A percentile compares a stretch with the other conserved stretches of the same genome.
Conservation (phyloP, 805 yeast genomes). For the Debaryomyces tyrocola region DNA sequence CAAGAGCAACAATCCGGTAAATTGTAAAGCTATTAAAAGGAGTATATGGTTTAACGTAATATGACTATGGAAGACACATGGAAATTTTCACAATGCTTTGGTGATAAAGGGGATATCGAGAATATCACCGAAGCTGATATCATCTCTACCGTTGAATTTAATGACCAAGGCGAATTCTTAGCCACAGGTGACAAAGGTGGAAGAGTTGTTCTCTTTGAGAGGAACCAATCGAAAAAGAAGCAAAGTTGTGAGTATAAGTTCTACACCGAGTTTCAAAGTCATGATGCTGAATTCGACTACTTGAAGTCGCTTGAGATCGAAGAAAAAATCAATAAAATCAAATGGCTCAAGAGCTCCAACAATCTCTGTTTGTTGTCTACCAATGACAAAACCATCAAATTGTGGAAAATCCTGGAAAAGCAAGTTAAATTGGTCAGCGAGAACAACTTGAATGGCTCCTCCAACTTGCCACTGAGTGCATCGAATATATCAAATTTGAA, state of each 20-base stretch:
- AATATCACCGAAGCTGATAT: slow-evolving; percentile 96
- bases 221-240: slow-evolving; percentile 70
- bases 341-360: slow-evolving; percentile 89
- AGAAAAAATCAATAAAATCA: slow-evolving; percentile 95
- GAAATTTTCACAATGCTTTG: slow-evolving; percentile 97
- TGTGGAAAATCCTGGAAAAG: slow-evolving; percentile 94
- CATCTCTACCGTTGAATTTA: slow-evolving; percentile 95
- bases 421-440: slow-evolving; percentile 90
- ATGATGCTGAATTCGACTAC: slow-evolving; percentile 98
- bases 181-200: slow-evolving; percentile 99
- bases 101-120: slow-evolving; percentile 97
- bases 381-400: slow-evolving; percentile 96
- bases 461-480: slow-evolving; percentile 16
- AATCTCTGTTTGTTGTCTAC: slow-evolving; percentile 86
- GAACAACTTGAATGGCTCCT: slow-evolving; percentile 61
- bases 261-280: slow-evolving; percentile 95
- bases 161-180: slow-evolving; percentile 87
- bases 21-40: neutral
- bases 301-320: slow-evolving; percentile 94
- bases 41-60: neutral
- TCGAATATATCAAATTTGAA: slow-evolving; percentile 48
- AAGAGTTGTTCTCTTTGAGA: slow-evolving; percentile 91
- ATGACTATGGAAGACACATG: slow-evolving; percentile 40
- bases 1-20: neutral
- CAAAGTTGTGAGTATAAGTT: slow-evolving; percentile 83